Conservation (phyloP, 768 basidiomycete species). For the Wakefieldia striispora region DNA sequence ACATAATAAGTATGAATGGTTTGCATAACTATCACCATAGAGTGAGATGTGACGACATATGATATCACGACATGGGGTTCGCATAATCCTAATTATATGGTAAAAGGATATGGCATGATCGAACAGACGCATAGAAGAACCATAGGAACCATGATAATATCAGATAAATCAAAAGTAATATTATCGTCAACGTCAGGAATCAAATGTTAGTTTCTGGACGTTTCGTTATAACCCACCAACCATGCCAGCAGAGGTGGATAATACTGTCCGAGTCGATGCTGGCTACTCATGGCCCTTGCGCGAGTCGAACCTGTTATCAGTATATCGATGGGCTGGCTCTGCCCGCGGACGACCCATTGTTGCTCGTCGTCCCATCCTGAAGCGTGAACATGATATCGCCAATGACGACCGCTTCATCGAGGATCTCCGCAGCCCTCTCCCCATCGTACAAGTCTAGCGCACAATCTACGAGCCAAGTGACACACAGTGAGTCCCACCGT, state of each 20-base stretch:
- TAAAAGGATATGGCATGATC: not conserved
- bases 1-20: too few relatives aligned
- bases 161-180: not conserved
- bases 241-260: not conserved
- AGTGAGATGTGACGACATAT: too few relatives aligned
- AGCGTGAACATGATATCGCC: slow-evolving; percentile 24
- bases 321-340: not conserved
- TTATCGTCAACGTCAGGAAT: not conserved
- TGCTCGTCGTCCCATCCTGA: not conserved
- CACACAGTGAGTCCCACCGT: not conserved
- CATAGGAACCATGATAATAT: not conserved
- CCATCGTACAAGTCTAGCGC: slow-evolving; percentile 22
- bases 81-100: too few relatives aligned
- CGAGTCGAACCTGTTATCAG: not conserved
- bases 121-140: not conserved
- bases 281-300: not conserved
- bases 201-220: not conserved
- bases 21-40: too few relatives aligned
- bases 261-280: not conserved
- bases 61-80: too few relatives aligned
- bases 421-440: slow-evolving; percentile 3
- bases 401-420: slow-evolving; percentile 17
- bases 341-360: not conserved
- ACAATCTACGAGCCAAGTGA: slow-evolving; percentile 12
- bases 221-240: not conserved